Evolutionary conservation across 169 alveolate genomes (phyloP).

Genomic region (Babesia divergens): DNA sequence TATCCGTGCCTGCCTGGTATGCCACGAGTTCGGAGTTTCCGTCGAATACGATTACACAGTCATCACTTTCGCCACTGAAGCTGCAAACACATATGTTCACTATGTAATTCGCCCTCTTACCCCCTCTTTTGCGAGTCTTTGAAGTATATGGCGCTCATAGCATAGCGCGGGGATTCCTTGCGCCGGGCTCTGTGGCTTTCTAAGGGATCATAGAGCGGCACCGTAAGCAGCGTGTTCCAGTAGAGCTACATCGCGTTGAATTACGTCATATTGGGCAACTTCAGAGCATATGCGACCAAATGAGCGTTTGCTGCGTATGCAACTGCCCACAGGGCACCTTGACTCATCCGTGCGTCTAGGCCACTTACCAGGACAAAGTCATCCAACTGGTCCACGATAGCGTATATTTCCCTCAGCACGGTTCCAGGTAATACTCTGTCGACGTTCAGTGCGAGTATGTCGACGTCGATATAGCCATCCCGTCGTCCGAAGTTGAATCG

Average conservation of each 20-base stretch:
- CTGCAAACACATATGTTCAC: neutral
- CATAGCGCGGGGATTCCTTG: neutral
- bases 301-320: too few species aligned
- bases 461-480: conserved; percentile 31
- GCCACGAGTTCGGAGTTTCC: conserved; percentile 4
- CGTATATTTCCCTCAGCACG: conserved; percentile 24
- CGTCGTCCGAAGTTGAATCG: conserved; percentile 16
- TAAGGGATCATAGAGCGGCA: conserved; percentile 39
- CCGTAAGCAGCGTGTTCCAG: conserved; percentile 44
- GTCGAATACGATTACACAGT: conserved; percentile 6
- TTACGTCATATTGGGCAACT: neutral
- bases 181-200: conserved; percentile 20
- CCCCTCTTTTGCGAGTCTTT: conserved; percentile 7
- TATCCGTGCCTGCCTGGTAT: neutral
- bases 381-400: conserved; percentile 2
- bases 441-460: conserved; percentile 33
- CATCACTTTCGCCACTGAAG: conserved; percentile 13
- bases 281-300: neutral
- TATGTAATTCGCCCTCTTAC: neutral
- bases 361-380: conserved; percentile 32
- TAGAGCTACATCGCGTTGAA: conserved; percentile 14
- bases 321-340: too few species aligned
- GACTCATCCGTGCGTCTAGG: too few species aligned
- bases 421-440: conserved; percentile 29
- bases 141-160: conserved; percentile 30